phyloP scores from a whole-genome alignment of 2,329 filamentous ascomycete genomes.

The Verticillium tricorpus region DNA sequence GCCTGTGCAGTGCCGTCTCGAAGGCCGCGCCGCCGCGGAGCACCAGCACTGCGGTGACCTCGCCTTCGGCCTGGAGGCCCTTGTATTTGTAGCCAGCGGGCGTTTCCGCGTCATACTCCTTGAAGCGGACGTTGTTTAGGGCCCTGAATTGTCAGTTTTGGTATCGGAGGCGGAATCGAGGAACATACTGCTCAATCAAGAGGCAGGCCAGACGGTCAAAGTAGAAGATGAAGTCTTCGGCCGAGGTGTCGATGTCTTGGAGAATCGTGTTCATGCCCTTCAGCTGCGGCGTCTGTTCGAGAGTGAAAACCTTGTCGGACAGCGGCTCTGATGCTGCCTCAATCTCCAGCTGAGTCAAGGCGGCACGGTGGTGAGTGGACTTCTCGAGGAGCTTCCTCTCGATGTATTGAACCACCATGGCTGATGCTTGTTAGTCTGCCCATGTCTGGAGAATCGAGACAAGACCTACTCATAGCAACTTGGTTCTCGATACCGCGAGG shows the following conservation, averaged over 20 bases:
- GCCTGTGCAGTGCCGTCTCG: slow-evolving; percentile 81
- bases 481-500: slow-evolving; percentile 91
- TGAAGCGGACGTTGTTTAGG: slow-evolving; percentile 71
- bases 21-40: slow-evolving; percentile 85
- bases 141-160: slow-evolving; percentile 46
- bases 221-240: slow-evolving; percentile 96
- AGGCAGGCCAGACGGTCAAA: slow-evolving; percentile 87
- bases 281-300: slow-evolving; percentile 76
- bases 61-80: slow-evolving; percentile 67
- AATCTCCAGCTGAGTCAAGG: slow-evolving; percentile 70
- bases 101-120: slow-evolving; percentile 60
- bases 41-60: slow-evolving; percentile 80
- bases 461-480: slow-evolving; percentile 71
- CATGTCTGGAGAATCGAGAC: slow-evolving; percentile 15
- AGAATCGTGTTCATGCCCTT: slow-evolving; percentile 87
- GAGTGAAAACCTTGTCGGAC: slow-evolving; percentile 67
- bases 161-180: neutral
- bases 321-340: slow-evolving; percentile 68
- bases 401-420: slow-evolving; percentile 92
- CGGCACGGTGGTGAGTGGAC: slow-evolving; percentile 75
- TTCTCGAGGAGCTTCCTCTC: slow-evolving; percentile 83
- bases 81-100: slow-evolving; percentile 65
- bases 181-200: slow-evolving; percentile 68
- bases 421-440: slow-evolving; percentile 32
- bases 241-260: slow-evolving; percentile 69